phyloP scores from a whole-genome alignment of 2,329 filamentous ascomycete genomes.

The Beauveria rudraprayagi region DNA sequence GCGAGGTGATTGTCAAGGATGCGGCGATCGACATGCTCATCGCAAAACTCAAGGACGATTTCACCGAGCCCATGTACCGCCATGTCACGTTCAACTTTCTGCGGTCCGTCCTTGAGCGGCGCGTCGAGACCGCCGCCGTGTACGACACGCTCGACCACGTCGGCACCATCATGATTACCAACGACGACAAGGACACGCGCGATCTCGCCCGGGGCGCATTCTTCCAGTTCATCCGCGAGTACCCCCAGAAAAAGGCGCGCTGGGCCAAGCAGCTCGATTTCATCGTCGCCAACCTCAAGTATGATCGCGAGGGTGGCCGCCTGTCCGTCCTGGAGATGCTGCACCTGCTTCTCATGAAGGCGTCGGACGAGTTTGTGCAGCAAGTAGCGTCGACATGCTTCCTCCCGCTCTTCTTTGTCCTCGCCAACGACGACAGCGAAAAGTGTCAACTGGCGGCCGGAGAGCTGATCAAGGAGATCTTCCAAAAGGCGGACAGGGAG shows the following conservation, averaged over 20 bases:
- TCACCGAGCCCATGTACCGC: slow-evolving; percentile 87
- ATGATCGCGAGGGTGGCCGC: slow-evolving; percentile 79
- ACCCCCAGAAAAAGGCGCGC: slow-evolving; percentile 82
- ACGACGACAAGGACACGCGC: slow-evolving; percentile 80
- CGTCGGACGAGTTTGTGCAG: slow-evolving; percentile 72
- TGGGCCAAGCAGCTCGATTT: slow-evolving; percentile 88
- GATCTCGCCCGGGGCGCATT: slow-evolving; percentile 85
- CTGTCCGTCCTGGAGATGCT: slow-evolving; percentile 90
- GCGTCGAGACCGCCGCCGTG: slow-evolving; percentile 75
- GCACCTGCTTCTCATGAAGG: slow-evolving; percentile 77
- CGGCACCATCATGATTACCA: slow-evolving; percentile 89
- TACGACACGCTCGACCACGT: slow-evolving; percentile 90
- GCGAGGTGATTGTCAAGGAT: slow-evolving; percentile 68
- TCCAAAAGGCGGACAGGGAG: slow-evolving; percentile 68
- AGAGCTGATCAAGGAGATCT: slow-evolving; percentile 71
- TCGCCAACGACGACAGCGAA: slow-evolving; percentile 81
- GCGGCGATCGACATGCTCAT: slow-evolving; percentile 76
- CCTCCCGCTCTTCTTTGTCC: slow-evolving; percentile 73
- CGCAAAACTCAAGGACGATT: slow-evolving; percentile 72
- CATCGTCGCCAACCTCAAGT: slow-evolving; percentile 82
- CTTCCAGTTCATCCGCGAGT: slow-evolving; percentile 89
- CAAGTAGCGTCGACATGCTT: slow-evolving; percentile 78
- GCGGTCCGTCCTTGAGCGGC: slow-evolving; percentile 75
- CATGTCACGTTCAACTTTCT: slow-evolving; percentile 94
- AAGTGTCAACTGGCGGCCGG: slow-evolving; percentile 79